Base-by-base conservation (phyloP, 2,329 filamentous ascomycete genomes). In the Lecanicillium sp. region DNA sequence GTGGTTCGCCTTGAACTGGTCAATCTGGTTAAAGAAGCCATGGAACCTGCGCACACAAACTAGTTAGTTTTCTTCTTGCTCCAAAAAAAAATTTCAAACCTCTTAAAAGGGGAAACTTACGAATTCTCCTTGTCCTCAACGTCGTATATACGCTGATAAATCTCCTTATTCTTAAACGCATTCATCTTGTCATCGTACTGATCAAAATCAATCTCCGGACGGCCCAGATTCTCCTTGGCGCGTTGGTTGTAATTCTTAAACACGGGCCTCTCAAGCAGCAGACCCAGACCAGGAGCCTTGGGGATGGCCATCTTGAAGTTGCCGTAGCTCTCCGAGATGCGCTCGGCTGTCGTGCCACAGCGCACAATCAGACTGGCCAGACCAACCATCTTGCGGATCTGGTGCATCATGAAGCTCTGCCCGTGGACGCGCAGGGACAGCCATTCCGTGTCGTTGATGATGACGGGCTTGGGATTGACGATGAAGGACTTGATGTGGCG, bases 391-490 rank as follows among this genome's bases (percentile, higher is more conserved):
- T 96, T 98, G 54, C 92, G 83, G 61, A 98, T 98, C 66, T 98
- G 92, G 62, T 98, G 92, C 92, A 98, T 98, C 92, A 98, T 98
- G 72, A 98, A 98, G 55, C 83, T 90, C 63, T 98, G 92, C 0
- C 92, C 92, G 61, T 98, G 92, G 17, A 98, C 89, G 58, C 94
- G 95, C 48, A 96, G 71, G 31, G 84, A 92, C 4, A 98, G 71
- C 92, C 92, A 98, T 67, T 98, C 85, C 2, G 88, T 95, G 55
- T 90, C 80, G 58, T 86, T 78, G 60, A 94, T 94, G 54, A 88
- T 78, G 53, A 95, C 82, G 1, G 88, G 87, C 37, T 75, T 68
- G 3, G 68, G 65, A 58, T 87, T 83, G 42, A 87, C 82, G 28
- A 82, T 70, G 67, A 98, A 98, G 3, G 85, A 92, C 58, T 89